Evolutionary conservation across 371 early-diverging fungal genomes (phyloP).

Genomic region (Apophysomyces sp.): DNA sequence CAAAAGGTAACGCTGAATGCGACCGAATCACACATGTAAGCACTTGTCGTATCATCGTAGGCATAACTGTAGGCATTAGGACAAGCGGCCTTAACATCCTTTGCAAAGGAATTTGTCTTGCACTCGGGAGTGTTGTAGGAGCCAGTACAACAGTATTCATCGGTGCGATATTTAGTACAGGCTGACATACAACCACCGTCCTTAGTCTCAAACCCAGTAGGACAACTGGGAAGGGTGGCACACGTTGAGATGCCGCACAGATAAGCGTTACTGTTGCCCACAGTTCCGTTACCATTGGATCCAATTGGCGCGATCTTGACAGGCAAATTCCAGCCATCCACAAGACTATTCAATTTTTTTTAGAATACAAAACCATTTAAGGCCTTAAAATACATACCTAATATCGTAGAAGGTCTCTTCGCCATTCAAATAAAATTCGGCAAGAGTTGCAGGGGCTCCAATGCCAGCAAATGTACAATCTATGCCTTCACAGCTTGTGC

Average conservation of each 20-base stretch:
- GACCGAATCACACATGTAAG: constrained; percentile 38
- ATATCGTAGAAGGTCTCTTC: constrained; percentile 32
- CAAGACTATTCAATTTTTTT: constrained; percentile 9
- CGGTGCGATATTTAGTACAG: constrained; percentile 26
- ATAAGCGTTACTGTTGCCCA: constrained; percentile 12
- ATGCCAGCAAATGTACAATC: constrained; percentile 29
- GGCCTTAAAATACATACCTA: background rate
- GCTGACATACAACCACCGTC: constrained; percentile 23
- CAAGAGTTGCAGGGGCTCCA: constrained; percentile 30
- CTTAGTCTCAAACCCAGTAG: constrained; percentile 22
- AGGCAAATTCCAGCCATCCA: constrained; percentile 36
- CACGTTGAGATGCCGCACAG: constrained; percentile 37
- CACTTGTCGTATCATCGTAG: constrained; percentile 48
- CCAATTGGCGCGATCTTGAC: constrained; percentile 29
- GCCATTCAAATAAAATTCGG: constrained; percentile 28
- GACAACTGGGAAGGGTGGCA: constrained; percentile 24
- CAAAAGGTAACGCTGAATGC: constrained; percentile 47
- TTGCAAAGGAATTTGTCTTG: constrained; percentile 25
- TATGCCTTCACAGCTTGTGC: constrained; percentile 25
- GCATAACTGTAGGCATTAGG: constrained; percentile 47
- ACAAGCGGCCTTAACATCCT: constrained; percentile 23
- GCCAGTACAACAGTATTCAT: constrained; percentile 37
- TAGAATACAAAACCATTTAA: background rate
- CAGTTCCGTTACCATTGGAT: constrained; percentile 14
- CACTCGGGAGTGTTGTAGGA: constrained; percentile 19